Evolutionary conservation across 75 land plant species (phyloP).

Genomic region (Pinus albicaulis): DNA sequence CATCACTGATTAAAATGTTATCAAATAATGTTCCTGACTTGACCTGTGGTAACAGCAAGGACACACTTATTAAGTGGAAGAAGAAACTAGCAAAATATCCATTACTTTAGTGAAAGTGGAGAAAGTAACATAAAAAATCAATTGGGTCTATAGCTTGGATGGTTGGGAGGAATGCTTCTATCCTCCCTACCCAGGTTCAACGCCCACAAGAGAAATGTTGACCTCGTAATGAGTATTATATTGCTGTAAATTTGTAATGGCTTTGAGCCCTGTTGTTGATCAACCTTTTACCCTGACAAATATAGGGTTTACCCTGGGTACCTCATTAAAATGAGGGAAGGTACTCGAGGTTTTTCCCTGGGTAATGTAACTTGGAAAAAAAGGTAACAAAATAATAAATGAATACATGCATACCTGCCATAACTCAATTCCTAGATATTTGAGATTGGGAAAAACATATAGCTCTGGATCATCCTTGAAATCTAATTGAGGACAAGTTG

Average conservation of each 20-base stretch:
- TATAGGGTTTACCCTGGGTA: too few relatives aligned
- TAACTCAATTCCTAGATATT: slow-evolving; percentile 87
- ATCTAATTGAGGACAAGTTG: slow-evolving; percentile 41
- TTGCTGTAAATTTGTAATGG: too few relatives aligned
- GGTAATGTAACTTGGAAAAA: too few relatives aligned
- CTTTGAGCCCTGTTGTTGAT: not conserved
- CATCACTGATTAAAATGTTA: slow-evolving; percentile 80
- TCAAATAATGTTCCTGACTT: slow-evolving; percentile 89
- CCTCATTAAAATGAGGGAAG: too few relatives aligned
- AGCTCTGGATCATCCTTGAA: slow-evolving; percentile 98
- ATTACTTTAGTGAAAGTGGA: too few relatives aligned
- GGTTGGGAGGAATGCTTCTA: too few relatives aligned
- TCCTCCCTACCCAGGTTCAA: too few relatives aligned
- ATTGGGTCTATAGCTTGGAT: not conserved
- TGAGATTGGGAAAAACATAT: slow-evolving; percentile 82
- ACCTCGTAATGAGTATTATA: too few relatives aligned
- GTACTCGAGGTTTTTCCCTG: too few relatives aligned
- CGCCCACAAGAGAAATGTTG: too few relatives aligned
- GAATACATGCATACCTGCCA: slow-evolving; percentile 75
- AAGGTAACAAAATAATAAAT: not conserved
- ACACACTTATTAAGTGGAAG: not conserved
- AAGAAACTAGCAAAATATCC: not conserved
- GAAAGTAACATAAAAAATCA: not conserved
- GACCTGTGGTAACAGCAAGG: slow-evolving; percentile 61
- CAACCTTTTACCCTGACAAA: too few relatives aligned